Evolutionary conservation across 202 grass and related monocot species (phyloP).

Genomic region (Bolboschoenoplectus hybrid): DNA sequence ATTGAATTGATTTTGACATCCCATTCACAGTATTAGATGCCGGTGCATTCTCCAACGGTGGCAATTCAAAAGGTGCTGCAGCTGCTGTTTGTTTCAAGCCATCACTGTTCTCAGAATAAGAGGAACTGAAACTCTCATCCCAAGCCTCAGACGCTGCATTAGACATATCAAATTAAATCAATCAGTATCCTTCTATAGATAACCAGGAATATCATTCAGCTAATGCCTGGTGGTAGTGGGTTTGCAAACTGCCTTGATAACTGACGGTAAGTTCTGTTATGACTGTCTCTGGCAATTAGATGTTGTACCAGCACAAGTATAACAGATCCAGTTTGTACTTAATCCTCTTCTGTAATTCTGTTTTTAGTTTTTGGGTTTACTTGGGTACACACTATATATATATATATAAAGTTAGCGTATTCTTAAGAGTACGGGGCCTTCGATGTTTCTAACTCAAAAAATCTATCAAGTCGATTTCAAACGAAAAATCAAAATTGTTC

Average conservation of each 20-base stretch:
- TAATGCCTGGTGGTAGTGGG: too few species aligned
- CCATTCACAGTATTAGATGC: background rate
- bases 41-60: slow-evolving; percentile 12
- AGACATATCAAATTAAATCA: slow-evolving; percentile 24
- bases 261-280: background rate
- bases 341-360: background rate
- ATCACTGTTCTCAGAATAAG: slow-evolving; percentile 40
- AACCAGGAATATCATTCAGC: too few species aligned
- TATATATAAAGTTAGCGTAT: too few species aligned
- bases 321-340: background rate
- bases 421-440: too few species aligned
- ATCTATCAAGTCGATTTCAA: too few species aligned
- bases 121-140: slow-evolving; percentile 43
- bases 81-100: slow-evolving; percentile 28
- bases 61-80: slow-evolving; percentile 30
- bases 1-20: background rate
- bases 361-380: background rate
- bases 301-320: background rate
- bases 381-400: background rate
- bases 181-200: too few species aligned
- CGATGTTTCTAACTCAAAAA: too few species aligned
- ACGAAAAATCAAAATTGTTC: too few species aligned
- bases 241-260: background rate
- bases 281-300: background rate
- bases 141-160: slow-evolving; percentile 56